Evolutionary conservation across 192 early-diverging fungal species (phyloP), one percentile per base, ranked within the genome.

Genomic region (Mortierella hygrophila): DNA sequence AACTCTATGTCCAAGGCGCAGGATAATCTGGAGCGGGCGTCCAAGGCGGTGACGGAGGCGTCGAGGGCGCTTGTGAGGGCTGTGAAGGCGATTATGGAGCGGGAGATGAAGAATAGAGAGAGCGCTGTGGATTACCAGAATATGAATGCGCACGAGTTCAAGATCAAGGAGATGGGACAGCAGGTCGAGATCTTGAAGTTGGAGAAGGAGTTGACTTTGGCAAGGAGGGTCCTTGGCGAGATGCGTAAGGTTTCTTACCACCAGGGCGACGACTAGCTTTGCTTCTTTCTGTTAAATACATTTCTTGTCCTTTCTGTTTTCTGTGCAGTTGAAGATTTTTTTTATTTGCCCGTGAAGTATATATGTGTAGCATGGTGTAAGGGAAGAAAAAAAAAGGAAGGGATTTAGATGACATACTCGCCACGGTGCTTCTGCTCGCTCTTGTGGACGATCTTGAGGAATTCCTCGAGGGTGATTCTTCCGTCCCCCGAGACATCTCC

Each of bases 81-180:
- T 11, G 98, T 97, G 6, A 95, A 97, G 86, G 93, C 94, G 16
- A 89, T 96, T 52, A 95, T 94, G 7, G 93, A 94, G 47, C 94
- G 95, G 82, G 88, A 93, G 68, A 91, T 94, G 74, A 90, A 94
- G 60, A 82, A 93, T 21, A 92, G 95, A 40, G 90, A 91, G 46
- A 74, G 49, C 0, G 68, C 70, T 26, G 90, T 94, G 76, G 92
- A 96, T 80, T 95, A 91, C 69, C 91, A 92, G 73, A 89, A 91
- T 76, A 89, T 99, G 89, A 93, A 93, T 68, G 92, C 94, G 38
- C 95, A 97, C 87, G 97, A 99, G 82, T 95, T 97, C 88, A 98
- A 98, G 90, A 94, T 95, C 76, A 93, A 93, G 79, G 97, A 98
- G 86, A 99, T 98, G 98, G 97, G 98, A 78, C 97, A 98, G 88